Base-by-base conservation (phyloP, 768 basidiomycete species). In the Pseudohyphozyma bogoriensis region DNA sequence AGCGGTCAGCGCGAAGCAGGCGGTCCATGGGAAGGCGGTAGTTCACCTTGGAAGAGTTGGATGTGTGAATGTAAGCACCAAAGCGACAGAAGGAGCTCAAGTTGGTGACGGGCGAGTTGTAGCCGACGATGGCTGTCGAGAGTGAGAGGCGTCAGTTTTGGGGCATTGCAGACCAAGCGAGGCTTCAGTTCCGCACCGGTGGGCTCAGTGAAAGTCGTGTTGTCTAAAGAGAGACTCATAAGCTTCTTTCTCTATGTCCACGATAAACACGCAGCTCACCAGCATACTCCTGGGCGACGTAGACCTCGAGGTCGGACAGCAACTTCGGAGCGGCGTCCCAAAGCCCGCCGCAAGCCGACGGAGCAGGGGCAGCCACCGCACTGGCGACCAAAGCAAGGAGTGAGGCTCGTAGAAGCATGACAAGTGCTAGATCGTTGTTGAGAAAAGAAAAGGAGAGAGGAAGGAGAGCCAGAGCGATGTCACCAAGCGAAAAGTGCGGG, bases 1-100 rank as follows among this genome's bases (percentile, higher is more conserved):
- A 2, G 18, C 4, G 22, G 36, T 9, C 6, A 33, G 26, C 2
- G 26, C 20, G 13, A 24, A 1, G 29, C 28, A 37, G 18, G 6
- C 31, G 3, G 31, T 5, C 9, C 29, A 37, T 22, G 4, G 18
- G n/a, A 16, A 28, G 6, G 26, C 16, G 20, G n/a, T 12, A 40
- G 28, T 57, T 18, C 9, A 64, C 65, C 39, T 54, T 60, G 18
- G 58, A 54, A 28, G 10, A 4, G 39, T 59, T 55, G 15, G 55
- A 58, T 11, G 68, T 69, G 51, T 63, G 60, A 53, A 69, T 65
- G 50, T 55, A 60, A 1, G 65, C 68, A 5, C 62, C 62, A 49
- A 66, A 69, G 26, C 68, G 65, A 51, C 68, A 69, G 59, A 66
- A 67, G 1, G 51, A 54, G 2, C 59, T 24, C 1, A 68, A 29